Base-by-base conservation (phyloP, 2,329 filamentous ascomycete species). In the Thielaviopsis populi region DNA sequence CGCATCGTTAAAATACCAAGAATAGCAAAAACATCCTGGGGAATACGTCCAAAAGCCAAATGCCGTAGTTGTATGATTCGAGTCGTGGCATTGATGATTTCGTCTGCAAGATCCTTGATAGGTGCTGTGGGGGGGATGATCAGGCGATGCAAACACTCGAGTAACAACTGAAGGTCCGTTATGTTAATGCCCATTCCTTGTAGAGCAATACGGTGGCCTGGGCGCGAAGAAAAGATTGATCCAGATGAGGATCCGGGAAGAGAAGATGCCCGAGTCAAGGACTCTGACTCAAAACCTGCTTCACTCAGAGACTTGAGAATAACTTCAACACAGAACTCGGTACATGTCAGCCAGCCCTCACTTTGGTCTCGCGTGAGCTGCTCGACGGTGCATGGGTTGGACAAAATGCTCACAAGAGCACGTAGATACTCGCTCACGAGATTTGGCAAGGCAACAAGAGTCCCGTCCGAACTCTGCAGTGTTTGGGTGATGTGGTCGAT, bases 401-500 rank as follows among this genome's bases (percentile, higher is more conserved):
- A 82, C 19, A 97, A 79, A 2, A 96, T 74, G 33, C 81, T 78
- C 3, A 81, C 77, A 68, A 99, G 75, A 22, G 85, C 82, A 75
- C 89, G 95, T 68, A 89, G 80, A 71, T 96, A 95, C 70, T 94
- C 84, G 59, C 84, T 79, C 27, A 85, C 75, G 4, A 99, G 78
- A 13, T 50, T 63, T 15, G 64, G 64, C 19, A 87, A 85, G 65
- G 84, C 79, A 67, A 89, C 84, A 63, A 87, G 82, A 1, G 77
- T 79, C 15, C 83, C 83, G 63, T 84, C 81, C 2, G 75, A 74
- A 0, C 77, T 80, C 1, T 84, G 82, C 2, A 95, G 77, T 19
- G 84, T 83, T 68, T 96, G 85, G 2, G 83, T 85, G 66, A 97
- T 86, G 73, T 96, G 91, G 68, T 90, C 85, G 68, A 95, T 78